Evolutionary conservation across 1,284 basidiomycete genomes (phyloP).

Genomic region (Inonotus obliquus): DNA sequence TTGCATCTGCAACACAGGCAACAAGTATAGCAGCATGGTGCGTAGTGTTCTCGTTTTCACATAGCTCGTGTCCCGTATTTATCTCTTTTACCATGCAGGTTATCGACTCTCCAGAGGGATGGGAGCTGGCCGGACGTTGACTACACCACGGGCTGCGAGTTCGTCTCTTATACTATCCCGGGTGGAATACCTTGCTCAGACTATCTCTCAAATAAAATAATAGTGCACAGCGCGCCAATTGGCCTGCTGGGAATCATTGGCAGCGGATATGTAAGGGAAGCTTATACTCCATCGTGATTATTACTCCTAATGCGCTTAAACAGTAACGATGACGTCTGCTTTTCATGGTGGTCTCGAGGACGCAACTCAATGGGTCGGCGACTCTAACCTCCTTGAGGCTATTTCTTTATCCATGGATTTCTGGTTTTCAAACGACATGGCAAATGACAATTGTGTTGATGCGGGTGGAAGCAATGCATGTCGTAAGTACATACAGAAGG

Average conservation of each 20-base stretch:
- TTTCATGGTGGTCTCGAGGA: constrained; percentile 48
- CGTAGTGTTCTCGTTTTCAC: not conserved
- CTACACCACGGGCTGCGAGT: constrained; percentile 50
- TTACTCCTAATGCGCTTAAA: not conserved
- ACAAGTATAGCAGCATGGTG: constrained; percentile 27
- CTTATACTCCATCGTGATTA: not conserved
- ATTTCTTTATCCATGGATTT: constrained; percentile 53
- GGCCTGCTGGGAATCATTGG: constrained; percentile 65
- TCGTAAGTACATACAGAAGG: constrained; percentile 20
- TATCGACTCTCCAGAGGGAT: constrained; percentile 38
- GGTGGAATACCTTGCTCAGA: no score
- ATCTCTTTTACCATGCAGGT: constrained; percentile 28
- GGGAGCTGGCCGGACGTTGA: constrained; percentile 58
- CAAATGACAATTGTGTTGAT: constrained; percentile 46
- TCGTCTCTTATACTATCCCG: not conserved
- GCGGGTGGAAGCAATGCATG: constrained; percentile 44
- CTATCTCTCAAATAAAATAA: not conserved
- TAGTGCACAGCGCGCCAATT: constrained; percentile 52
- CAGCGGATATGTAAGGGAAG: constrained; percentile 46
- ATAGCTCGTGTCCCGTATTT: not conserved
- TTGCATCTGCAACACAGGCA: constrained; percentile 24
- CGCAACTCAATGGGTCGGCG: constrained; percentile 37
- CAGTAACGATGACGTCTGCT: constrained; percentile 48
- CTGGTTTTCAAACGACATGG: constrained; percentile 63
- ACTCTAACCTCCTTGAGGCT: constrained; percentile 34